These are phyloP conservation scores for Westerdykella aurantiaca DNA, from an alignment of 2,329 filamentous ascomycete species.

Conservation along the genomic window DNA sequence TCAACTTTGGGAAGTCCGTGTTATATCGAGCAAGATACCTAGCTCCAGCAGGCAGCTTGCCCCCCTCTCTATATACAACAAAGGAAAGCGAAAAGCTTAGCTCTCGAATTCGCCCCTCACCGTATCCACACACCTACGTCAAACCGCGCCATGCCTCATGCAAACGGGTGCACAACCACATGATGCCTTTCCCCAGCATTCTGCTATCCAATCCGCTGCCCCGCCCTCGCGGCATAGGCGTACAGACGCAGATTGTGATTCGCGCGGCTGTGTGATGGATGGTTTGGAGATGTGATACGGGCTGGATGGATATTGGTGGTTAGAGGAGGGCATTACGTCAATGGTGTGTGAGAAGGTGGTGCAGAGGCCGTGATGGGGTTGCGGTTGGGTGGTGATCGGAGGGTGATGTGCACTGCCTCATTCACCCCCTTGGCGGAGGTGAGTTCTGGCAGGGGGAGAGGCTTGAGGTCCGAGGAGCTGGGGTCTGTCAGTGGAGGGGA, in stretches of 20 bases:
- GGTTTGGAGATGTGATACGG: neutral
- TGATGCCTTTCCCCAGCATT: neutral
- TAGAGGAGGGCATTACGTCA: neutral
- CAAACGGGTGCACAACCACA: neutral
- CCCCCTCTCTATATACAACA: neutral
- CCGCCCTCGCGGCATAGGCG: neutral
- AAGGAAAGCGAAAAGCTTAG: too few species aligned
- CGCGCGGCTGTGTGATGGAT: neutral
- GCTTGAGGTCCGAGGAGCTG: too few species aligned
- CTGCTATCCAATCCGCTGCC: neutral
- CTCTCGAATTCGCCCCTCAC: neutral
- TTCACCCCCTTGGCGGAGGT: too few species aligned
- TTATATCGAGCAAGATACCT: neutral
- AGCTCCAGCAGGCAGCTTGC: neutral
- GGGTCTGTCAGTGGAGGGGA: neutral
- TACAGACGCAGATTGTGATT: neutral
- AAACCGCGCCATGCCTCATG: neutral
- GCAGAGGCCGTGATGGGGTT: neutral
- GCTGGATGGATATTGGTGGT: neutral
- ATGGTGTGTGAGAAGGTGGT: neutral
- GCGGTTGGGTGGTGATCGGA: neutral
- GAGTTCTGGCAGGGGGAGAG: too few species aligned
- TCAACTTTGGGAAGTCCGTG: neutral
- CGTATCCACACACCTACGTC: neutral
- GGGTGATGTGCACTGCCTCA: neutral